Evolutionary conservation across 495 filamentous ascomycete genomes (phyloP).

Genomic region (Aspergillus ostianus): DNA sequence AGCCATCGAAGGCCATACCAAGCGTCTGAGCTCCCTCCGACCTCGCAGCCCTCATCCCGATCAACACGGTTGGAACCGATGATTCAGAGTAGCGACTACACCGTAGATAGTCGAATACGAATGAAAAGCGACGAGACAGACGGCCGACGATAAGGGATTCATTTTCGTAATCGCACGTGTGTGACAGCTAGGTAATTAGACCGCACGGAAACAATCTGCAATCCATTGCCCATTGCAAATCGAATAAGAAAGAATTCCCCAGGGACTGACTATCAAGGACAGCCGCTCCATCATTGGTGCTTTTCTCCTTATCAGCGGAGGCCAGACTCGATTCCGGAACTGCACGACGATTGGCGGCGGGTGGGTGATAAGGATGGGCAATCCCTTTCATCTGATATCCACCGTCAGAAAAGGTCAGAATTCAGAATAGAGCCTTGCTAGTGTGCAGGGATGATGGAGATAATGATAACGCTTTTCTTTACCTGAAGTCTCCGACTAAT

Average conservation of each 20-base stretch:
- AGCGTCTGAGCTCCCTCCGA: conserved; percentile 22
- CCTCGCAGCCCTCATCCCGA: conserved; percentile 24
- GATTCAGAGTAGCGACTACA: neutral
- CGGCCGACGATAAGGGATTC: conserved; percentile 4
- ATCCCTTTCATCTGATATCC: too few species aligned
- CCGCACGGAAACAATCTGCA: neutral
- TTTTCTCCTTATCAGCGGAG: neutral
- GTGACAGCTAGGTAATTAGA: too few species aligned
- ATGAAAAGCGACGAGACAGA: neutral
- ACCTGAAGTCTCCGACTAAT: conserved; percentile 12
- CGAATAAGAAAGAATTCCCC: neutral
- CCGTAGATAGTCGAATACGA: neutral
- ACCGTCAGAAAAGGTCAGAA: too few species aligned
- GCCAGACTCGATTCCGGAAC: neutral
- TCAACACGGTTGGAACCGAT: conserved; percentile 8
- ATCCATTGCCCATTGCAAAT: neutral
- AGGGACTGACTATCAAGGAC: neutral
- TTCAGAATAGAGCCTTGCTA: neutral
- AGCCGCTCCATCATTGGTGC: neutral
- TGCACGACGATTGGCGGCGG: neutral
- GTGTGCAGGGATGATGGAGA: neutral
- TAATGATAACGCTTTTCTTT: conserved; percentile 6
- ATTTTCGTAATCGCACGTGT: neutral
- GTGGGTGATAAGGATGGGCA: neutral
- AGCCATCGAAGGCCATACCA: neutral